Evolutionary conservation across 2,329 filamentous ascomycete species (phyloP), one percentile per base, ranked within the genome.

Genomic region (Clonostachys byssicola): DNA sequence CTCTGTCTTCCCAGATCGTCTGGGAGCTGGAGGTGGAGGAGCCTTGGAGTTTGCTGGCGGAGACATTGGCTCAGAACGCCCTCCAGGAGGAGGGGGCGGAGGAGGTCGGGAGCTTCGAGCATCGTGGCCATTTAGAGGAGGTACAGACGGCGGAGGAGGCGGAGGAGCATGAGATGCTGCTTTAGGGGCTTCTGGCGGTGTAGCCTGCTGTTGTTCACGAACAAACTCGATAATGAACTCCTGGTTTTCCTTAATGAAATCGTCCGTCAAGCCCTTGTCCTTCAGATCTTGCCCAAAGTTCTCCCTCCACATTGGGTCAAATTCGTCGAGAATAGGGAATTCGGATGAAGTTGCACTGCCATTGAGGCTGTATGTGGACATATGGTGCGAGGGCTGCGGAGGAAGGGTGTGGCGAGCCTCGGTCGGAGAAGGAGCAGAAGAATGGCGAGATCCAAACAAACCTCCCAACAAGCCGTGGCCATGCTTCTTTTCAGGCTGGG

Each of bases 151-250:
- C 20, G 56, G 49, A 5, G 55, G 50, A 34, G 57, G 49, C 9
- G 47, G 49, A 20, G 50, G 53, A 13, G 51, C 54, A 13, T 49
- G 54, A 34, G 54, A 47, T 17, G 49, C 49, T 45, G 57, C 53
- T 38, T 30, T 30, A 35, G 56, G 52, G n/a, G 50, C 52, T 45
- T 58, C 53, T 38, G 54, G 44, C 55, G 40, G 20, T 12, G 17
- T 16, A 23, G 66, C 70, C 52, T 67, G 69, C 61, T 78, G 77
- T 54, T 85, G 75, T 49, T 83, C 70, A 53, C 75, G 77, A 50
- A 86, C 65, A 56, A 85, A 86, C 38, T 82, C 75, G 53, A 85
- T 75, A 57, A 86, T 86, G 53, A 86, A 86, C 55, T 85, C 81
- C 56, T 86, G 82, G 56, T 86, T 85, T 36, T 84, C 81, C 53